Evolutionary conservation across 2,329 filamentous ascomycete genomes (phyloP), one percentile per base, ranked within the genome.

Genomic region (Alternaria infectoria): DNA sequence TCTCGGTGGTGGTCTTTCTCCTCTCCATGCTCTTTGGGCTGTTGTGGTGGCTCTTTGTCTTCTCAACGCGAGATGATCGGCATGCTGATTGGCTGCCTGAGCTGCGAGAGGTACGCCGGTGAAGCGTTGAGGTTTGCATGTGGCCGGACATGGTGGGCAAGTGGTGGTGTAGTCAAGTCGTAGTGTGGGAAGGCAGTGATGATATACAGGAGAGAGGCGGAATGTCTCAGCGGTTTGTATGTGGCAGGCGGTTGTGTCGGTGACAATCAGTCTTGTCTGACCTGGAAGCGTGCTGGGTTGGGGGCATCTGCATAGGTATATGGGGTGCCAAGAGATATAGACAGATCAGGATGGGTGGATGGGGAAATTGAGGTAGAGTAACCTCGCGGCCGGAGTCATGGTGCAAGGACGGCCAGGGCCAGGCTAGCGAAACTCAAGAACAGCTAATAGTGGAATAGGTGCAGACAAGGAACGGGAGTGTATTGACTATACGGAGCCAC

Each of bases 11-110:
- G 4, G 79, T 81, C 59, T 78, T 80, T 57, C 79, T 74, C 62
- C 79, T 75, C 65, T 80, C 77, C 50, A 77, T 69, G 8, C 65
- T 69, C 47, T 69, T 71, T 26, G 79, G 79, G 61, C 79, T 81
- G 67, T 76, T 78, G 69, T 81, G 77, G 55, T 73, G 75, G 68
- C 78, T 81, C 65, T 72, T 77, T 23, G 79, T 77, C 70, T 81
- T 81, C 59, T 80, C 79, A 45, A 81, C 65, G 21, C 79, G 77
- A 52, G 76, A 75, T 15, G 77, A 70, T n/a, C 76, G 76, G 59
- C 66, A 56, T 52, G 65, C 59, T 54, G 63, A 57, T 59, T 76
- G 74, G 58, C 68, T 74, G 46, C 51, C 69, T 17, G 77, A 78
- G 68, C 71, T 73, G 46, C 78, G 74, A 19, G 78, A 79, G 46